These are phyloP conservation scores for Neurospora crassa DNA, from an alignment of 2,329 filamentous ascomycete species.

Conservation along the genomic window DNA sequence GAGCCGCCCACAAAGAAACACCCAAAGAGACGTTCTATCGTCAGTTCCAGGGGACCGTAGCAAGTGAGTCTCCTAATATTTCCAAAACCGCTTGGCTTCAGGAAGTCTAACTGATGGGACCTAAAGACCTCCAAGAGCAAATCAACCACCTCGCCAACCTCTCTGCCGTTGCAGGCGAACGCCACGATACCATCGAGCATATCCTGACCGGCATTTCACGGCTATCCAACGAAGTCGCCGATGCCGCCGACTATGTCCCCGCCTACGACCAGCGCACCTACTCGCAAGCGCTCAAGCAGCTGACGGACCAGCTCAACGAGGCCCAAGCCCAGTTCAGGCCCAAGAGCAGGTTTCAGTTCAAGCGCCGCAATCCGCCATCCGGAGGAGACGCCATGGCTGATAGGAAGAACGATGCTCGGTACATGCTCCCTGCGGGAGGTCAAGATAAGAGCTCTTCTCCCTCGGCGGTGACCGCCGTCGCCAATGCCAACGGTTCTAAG, in stretches of 20 bases:
- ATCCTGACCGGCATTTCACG: conserved; percentile 70
- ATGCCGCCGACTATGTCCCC: conserved; percentile 72
- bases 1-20: background rate
- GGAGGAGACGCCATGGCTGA: conserved; percentile 16
- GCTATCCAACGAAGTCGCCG: conserved; percentile 75
- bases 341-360: conserved; percentile 79
- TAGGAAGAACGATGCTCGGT: conserved; percentile 33
- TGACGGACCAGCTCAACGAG: conserved; percentile 69
- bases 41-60: conserved; percentile 69
- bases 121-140: conserved; percentile 62
- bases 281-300: conserved; percentile 66
- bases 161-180: conserved; percentile 59
- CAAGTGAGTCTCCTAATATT: conserved; percentile 38
- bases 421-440: conserved; percentile 18
- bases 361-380: conserved; percentile 14
- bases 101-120: background rate
- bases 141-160: conserved; percentile 59
- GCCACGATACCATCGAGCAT: conserved; percentile 70
- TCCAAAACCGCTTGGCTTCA: background rate
- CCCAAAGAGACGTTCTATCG: conserved; percentile 75
- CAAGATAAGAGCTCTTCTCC: background rate
- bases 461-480: background rate
- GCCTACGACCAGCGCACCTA: conserved; percentile 87
- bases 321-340: conserved; percentile 59
- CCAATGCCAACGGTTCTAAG: background rate